Base-by-base conservation (phyloP, 2,329 filamentous ascomycete species). In the Fusarium stilboides region DNA sequence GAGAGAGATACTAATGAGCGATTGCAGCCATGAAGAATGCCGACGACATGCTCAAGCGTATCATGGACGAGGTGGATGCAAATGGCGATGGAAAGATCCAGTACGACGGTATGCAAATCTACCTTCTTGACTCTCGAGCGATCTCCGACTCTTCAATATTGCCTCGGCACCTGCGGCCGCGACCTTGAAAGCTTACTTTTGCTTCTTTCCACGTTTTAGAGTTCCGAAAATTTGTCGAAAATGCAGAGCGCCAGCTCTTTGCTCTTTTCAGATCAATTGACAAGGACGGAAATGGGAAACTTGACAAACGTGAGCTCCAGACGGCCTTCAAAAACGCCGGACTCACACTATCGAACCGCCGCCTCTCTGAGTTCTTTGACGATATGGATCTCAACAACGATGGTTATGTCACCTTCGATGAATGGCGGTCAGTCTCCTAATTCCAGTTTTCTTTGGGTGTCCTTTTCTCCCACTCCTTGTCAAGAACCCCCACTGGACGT, bases 301-400 rank as follows among this genome's bases (percentile, higher is more conserved):
- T 99, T 64, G 94, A 97, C 76, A 94, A 93, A 80, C 84, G 85
- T n/a, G 95, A 98, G 83, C 86, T 99, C 47, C 89, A 89, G 68
- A 81, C 85, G 36, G 96, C 95, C 12, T 97, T 98, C 77, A 85
- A 90, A 63, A 87, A 86, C 53, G 92, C 93, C 39, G 94, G 94
- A 34, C 85, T 99, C 51, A 87, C 89, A 10, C 91, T 98, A 14
- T 92, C 94, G 22, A 89, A 85, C 71, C 88, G 90, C 56, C 92
- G 94, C 76, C 83, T 99, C 45, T 88, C 93, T 68, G 88, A 90
- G 67, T 98, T 99, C 83, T 98, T 99, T 77, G 83, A 88, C 69
- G 92, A 97, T 77, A 92, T 99, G 74, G 96, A 99, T 79, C 87
- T 88, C 77, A 95, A 99, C 81, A 88, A 91, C 72, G 94, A 99